These are phyloP conservation scores for Aureobasidium subglaciale DNA, from an alignment of 2,329 filamentous ascomycete genomes.

Conservation along the genomic window DNA sequence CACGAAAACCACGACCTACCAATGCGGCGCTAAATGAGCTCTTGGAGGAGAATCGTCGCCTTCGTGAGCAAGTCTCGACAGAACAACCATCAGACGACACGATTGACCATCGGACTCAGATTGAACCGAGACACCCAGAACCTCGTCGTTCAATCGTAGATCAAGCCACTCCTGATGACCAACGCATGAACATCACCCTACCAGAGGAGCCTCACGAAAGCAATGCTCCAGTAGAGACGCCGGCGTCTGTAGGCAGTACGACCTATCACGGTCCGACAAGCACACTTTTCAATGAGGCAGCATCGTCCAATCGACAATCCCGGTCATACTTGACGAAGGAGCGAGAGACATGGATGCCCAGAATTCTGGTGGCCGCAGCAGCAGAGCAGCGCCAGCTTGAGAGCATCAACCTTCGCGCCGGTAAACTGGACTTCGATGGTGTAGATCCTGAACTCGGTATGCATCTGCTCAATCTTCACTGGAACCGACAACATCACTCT, in stretches of 20 bases:
- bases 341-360: conserved; percentile 36
- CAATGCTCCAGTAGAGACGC: conserved; percentile 25
- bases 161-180: background rate
- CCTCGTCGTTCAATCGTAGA: no score
- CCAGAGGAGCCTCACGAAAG: background rate
- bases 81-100: no score
- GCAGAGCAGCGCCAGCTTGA: conserved; percentile 46
- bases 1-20: conserved; percentile 24
- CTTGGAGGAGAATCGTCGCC: conserved; percentile 19
- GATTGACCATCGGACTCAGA: background rate
- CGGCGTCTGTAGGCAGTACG: conserved; percentile 23
- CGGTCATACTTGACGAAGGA: conserved; percentile 15
- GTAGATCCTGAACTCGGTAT: conserved; percentile 46
- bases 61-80: conserved; percentile 14
- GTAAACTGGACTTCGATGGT: conserved; percentile 49
- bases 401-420: conserved; percentile 38
- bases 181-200: no score
- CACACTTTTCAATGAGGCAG: conserved; percentile 40
- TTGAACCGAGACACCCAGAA: background rate
- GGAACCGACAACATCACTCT: conserved; percentile 22
- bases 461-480: conserved; percentile 44
- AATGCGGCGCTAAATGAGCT: conserved; percentile 19
- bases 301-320: conserved; percentile 2
- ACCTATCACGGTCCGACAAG: conserved; percentile 47
- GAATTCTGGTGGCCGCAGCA: conserved; percentile 42